Evolutionary conservation across 2,329 filamentous ascomycete species (phyloP).

Genomic region (Ceratocystis destructans): DNA sequence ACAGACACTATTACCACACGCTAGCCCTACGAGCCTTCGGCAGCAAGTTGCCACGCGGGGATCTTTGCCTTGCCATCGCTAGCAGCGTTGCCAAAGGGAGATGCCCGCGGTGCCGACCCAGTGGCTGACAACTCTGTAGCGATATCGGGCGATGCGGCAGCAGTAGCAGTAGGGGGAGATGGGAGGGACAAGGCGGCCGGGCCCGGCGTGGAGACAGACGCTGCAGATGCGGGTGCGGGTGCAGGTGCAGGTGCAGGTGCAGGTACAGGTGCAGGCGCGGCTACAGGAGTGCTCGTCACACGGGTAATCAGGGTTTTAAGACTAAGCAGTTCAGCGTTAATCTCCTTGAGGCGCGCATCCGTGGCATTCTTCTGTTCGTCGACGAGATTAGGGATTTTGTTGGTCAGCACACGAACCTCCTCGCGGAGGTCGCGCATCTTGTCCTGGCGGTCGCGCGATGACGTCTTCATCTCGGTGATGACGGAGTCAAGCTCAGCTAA

Average conservation of each 20-base stretch:
- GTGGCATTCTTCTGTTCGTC: constrained; percentile 75
- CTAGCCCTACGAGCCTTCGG: constrained; percentile 8
- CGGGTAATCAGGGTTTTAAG: constrained; percentile 71
- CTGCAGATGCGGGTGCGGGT: not conserved
- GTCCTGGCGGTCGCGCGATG: constrained; percentile 69
- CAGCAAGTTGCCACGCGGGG: constrained; percentile 64
- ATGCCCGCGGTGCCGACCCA: constrained; percentile 8
- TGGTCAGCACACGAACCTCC: constrained; percentile 70
- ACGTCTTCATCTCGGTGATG: constrained; percentile 65
- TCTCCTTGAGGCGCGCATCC: constrained; percentile 67
- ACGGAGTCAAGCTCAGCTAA: constrained; percentile 75
- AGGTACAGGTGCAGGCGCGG: constrained; percentile 22
- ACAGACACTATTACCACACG: not conserved
- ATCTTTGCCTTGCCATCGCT: constrained; percentile 48
- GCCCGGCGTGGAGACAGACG: not conserved
- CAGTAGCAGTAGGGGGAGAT: not conserved
- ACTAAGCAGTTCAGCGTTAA: constrained; percentile 78
- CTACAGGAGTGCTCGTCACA: constrained; percentile 32
- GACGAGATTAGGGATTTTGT: constrained; percentile 76
- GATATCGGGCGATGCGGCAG: not conserved
- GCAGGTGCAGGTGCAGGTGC: too few relatives aligned
- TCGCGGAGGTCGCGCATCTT: constrained; percentile 76
- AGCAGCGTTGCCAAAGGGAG: constrained; percentile 24
- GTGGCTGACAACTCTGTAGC: not conserved
- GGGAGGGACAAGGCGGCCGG: not conserved